Evolutionary conservation across 2,329 filamentous ascomycete species (phyloP), one percentile per base, ranked within the genome.

Genomic region (Hypoxylon sp.): DNA sequence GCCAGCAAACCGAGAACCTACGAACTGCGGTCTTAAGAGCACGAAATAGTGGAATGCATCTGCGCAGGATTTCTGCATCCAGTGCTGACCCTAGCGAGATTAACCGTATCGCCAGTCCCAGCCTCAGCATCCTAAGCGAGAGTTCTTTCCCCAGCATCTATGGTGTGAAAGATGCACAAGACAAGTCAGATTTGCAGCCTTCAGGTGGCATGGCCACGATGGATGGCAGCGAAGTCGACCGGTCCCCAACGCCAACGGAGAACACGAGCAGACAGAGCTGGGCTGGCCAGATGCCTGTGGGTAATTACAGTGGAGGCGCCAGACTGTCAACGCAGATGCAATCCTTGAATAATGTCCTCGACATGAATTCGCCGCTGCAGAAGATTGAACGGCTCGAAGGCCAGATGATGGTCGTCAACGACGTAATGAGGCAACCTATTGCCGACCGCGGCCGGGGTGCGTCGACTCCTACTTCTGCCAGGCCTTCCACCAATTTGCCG

Each of bases 91-190:
- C 74, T 52, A 74, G 79, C 50, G 75, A 76, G 52, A 56, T 71
- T 61, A 73, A 77, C 54, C 80, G 79, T 44, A 72, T 86, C 62
- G 80, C 80, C 26, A 91, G 88, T 68, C 88, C 89, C 2, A 85
- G 83, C 32, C 77, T 91, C 51, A 91, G 89, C 68, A 80, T 90
- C 11, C 76, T 91, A 65, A 91, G 88, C 68, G 88, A 91, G 74
- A 90, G 88, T 73, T 91, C 88, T 0, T 90, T 91, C 70, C 70
- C 85, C 20, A 91, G 88, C 69, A 80, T 91, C 0, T 91, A 91
- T 58, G 88, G 88, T 40, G 54, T 69, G 14, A 74, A 74, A 53
- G 65, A 71, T 18, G 64, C 46, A 20, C 61, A 57, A 40, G 65
- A 69, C 20, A 67, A 63, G 12, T 24, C 33, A 44, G 67, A 52